Evolutionary conservation across 116 monocot species (phyloP).

Genomic region (Iris pallida): DNA sequence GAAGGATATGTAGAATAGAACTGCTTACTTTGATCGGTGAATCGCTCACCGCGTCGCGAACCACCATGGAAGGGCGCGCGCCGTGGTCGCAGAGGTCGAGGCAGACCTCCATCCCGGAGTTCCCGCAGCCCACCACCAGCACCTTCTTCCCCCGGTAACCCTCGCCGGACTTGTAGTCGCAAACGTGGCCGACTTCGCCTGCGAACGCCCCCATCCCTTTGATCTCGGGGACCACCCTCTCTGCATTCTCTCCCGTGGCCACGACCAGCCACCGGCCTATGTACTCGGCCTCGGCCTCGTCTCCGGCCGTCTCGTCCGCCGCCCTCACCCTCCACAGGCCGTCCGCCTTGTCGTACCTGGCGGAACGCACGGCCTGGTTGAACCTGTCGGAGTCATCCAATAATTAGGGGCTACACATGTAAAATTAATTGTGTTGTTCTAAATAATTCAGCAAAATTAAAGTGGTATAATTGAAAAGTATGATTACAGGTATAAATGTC

Average conservation of each 20-base stretch:
- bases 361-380: conserved; percentile 50
- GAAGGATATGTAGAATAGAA: background rate
- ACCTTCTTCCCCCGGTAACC: conserved; percentile 49
- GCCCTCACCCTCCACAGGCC: conserved; percentile 56
- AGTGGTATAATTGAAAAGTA: no score
- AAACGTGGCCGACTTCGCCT: conserved; percentile 35
- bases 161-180: conserved; percentile 61
- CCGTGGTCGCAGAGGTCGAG: conserved; percentile 63
- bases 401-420: no score
- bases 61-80: conserved; percentile 56
- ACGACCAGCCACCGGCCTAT: conserved; percentile 64
- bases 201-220: conserved; percentile 46
- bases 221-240: conserved; percentile 46
- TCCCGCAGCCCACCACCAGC: conserved; percentile 77
- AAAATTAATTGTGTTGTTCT: no score
- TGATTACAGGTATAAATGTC: no score
- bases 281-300: conserved; percentile 40
- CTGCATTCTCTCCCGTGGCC: conserved; percentile 79
- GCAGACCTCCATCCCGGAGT: conserved; percentile 81
- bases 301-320: background rate
- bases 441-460: no score
- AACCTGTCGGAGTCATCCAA: no score
- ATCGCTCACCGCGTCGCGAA: conserved; percentile 50
- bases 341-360: conserved; percentile 35
- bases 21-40: background rate